Conservation (phyloP, 164 flowering plant genomes). For the Stephania yunnanensis region DNA sequence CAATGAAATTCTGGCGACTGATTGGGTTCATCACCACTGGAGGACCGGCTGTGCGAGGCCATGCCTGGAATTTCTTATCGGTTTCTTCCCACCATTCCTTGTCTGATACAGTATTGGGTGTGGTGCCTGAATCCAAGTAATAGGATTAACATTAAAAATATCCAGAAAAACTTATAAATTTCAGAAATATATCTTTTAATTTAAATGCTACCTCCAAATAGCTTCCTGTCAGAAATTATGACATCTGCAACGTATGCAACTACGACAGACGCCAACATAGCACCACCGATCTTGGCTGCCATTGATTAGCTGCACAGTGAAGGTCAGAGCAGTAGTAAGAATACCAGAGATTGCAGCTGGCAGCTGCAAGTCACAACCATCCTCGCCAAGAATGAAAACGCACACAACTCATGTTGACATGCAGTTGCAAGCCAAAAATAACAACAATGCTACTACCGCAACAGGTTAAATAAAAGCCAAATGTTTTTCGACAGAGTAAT, state of each 20-base stretch:
- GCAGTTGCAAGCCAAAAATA: too few relatives aligned
- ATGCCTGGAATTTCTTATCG: slow-evolving; percentile 54
- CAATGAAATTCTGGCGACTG: slow-evolving; percentile 54
- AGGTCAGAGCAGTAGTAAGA: neutral
- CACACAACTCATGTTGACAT: neutral
- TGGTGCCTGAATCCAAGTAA: slow-evolving; percentile 44
- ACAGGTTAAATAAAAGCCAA: too few relatives aligned
- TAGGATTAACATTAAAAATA: neutral
- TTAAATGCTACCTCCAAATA: slow-evolving; percentile 46
- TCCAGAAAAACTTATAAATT: neutral
- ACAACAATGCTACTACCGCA: too few relatives aligned
- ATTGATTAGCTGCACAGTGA: slow-evolving; percentile 19
- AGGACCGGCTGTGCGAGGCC: slow-evolving; percentile 64
- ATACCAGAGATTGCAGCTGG: neutral
- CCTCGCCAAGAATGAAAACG: neutral
- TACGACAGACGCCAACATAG: slow-evolving; percentile 28
- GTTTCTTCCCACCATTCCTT: slow-evolving; percentile 73
- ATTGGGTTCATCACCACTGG: slow-evolving; percentile 68
- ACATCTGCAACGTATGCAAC: slow-evolving; percentile 27
- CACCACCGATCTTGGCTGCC: slow-evolving; percentile 27
- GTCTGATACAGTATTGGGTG: slow-evolving; percentile 58
- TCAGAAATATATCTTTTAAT: neutral
- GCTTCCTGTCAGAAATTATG: slow-evolving; percentile 34
- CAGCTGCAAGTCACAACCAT: neutral
- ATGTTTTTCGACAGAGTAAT: too few relatives aligned